These are phyloP conservation scores for Vigna reflexopilosa DNA, from an alignment of 306 rosid genomes.

Conservation along the genomic window DNA sequence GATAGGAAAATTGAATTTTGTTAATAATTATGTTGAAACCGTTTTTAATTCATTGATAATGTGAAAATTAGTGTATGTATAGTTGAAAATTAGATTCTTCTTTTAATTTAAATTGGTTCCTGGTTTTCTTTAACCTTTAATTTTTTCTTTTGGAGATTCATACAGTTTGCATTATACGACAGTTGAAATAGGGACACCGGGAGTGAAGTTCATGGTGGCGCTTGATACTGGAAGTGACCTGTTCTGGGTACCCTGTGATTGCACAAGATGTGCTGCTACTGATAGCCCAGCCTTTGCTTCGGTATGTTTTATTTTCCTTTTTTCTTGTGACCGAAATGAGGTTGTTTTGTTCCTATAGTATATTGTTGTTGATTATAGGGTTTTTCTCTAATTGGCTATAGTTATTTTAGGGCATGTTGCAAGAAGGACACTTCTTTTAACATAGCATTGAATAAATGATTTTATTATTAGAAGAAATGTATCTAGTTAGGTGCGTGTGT, in stretches of 20 bases:
- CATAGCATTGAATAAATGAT: not conserved
- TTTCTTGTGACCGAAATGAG: not conserved
- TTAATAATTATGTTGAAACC: not conserved
- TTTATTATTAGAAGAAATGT: not conserved
- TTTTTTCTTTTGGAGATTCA: conserved; percentile 43
- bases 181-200: conserved; percentile 89
- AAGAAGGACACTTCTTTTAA: not conserved
- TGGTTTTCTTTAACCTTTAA: conserved; percentile 26
- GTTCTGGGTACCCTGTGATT: conserved; percentile 97
- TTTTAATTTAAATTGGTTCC: not conserved
- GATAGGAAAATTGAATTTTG: not conserved
- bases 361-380: not conserved
- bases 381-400: not conserved
- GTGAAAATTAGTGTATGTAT: not conserved
- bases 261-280: conserved; percentile 74
- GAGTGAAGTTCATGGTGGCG: conserved; percentile 94
- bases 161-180: conserved; percentile 91
- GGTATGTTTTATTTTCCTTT: conserved; percentile 49
- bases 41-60: not conserved
- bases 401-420: not conserved
- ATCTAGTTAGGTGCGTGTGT: not conserved
- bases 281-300: conserved; percentile 66
- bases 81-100: not conserved
- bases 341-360: not conserved
- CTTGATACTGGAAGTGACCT: conserved; percentile 95